These are phyloP conservation scores for Rhytidiadelphus loreus DNA, from an alignment of 225 moss, liverwort and hornwort species.

Conservation along the genomic window DNA sequence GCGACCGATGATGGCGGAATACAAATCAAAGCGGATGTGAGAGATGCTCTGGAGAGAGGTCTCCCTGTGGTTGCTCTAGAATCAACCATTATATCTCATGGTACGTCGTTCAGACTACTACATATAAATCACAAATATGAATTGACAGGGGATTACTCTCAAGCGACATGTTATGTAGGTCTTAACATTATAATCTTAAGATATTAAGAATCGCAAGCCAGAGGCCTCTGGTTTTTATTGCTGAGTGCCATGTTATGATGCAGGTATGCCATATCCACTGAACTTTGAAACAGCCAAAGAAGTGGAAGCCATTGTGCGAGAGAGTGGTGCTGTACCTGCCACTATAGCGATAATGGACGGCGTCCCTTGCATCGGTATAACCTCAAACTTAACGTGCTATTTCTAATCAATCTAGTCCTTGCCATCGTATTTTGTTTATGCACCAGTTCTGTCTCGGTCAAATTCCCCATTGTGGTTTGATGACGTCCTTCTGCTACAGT, in stretches of 20 bases:
- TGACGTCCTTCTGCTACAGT: not conserved
- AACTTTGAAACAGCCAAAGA: conserved; percentile 72
- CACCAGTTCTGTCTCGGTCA: not conserved
- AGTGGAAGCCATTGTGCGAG: conserved; percentile 68
- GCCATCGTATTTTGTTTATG: not conserved
- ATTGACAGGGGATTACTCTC: not conserved
- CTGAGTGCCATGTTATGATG: not conserved
- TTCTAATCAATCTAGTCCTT: not conserved
- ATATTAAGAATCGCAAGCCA: not conserved
- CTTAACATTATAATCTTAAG: not conserved
- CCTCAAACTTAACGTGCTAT: not conserved
- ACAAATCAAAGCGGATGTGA: conserved; percentile 57
- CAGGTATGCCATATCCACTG: conserved; percentile 97
- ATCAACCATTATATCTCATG: conserved; percentile 95
- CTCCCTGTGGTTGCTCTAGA: conserved; percentile 85
- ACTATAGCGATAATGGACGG: conserved; percentile 91
- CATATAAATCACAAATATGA: not conserved
- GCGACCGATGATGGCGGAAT: conserved; percentile 33
- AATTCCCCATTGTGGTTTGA: not conserved
- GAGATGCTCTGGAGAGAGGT: conserved; percentile 62
- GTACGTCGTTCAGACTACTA: conserved; percentile 15
- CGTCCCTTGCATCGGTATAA: conserved; percentile 75
- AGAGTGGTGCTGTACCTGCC: conserved; percentile 78
- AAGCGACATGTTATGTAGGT: too few relatives aligned
- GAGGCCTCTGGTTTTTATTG: not conserved